Base-by-base conservation (phyloP, 257 asterid genomes). In the Solanum medicagineum region DNA sequence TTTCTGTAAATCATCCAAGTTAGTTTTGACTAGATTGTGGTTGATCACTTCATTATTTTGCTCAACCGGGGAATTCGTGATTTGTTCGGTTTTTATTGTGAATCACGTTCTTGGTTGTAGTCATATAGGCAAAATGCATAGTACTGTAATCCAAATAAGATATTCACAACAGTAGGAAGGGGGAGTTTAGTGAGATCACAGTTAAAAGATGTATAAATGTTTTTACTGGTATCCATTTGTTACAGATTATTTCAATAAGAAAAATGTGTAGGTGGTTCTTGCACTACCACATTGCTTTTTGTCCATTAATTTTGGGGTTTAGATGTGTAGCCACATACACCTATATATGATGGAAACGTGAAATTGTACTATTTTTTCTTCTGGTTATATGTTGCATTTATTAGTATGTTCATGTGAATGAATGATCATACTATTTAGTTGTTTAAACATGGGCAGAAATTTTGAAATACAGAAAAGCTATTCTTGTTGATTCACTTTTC, bases 31-130 rank as follows among this genome's bases (percentile, higher is more conserved):
- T 86, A 56, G 73, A 84, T 87, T 89, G 85, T 90, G 85, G 83
- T 81, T 85, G 90, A 86, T 87, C 84, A 84, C 68, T 91, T 92
- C 89, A 88, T 90, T 90, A 87, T 89, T 92, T 90, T 53, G 83
- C 84, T 88, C 90, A 86, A 88, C 93, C 93, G 80, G 36, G 88
- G 89, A 81, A 92, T 84, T 92, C 88, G 96, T 89, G 93, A 86
- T 93, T 93, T 94, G 89, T 85, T 80, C n/a, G 56, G 81, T 70
- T 68, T 55, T 56, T n/a, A 12, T 40, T n/a, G 45, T 32, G 40
- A 63, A 63, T 47, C 60, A 47, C 75, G 8, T 60, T 83, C 85
- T 60, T 83, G 85, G 85, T 83, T 83, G 24, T 55, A 26, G 20
- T n/a, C 81, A 68, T 57, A 49, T 49, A 83, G 81, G 79, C 73